Percentiles rank a stretch among this genome's conserved stretches.
Evolutionary conservation across 257 asterid genomes (phyloP).

Genomic region (Plectranthus barbatus): DNA sequence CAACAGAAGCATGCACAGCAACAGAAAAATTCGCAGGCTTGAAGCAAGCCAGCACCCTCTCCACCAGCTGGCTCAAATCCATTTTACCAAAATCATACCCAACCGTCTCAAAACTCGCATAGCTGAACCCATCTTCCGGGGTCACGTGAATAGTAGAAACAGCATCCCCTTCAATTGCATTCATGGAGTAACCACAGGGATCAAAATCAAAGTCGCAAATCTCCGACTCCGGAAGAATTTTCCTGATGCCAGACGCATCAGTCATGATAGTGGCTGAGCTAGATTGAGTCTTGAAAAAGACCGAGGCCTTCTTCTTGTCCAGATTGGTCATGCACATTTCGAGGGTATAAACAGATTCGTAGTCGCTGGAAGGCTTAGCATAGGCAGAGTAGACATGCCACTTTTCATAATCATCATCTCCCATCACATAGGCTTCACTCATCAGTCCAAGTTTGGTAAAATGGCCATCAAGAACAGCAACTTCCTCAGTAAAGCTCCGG

Average conservation of each 20-base stretch:
- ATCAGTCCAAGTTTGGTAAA: constrained; percentile 44
- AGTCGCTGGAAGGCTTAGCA: constrained; percentile 18
- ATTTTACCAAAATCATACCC: constrained; percentile 50
- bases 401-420: constrained; percentile 43
- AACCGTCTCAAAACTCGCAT: constrained; percentile 73
- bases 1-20: constrained; percentile 44
- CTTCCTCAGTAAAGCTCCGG: constrained; percentile 70
- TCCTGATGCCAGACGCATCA: constrained; percentile 54
- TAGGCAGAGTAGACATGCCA: constrained; percentile 82
- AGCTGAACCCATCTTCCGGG: constrained; percentile 73
- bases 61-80: constrained; percentile 34
- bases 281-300: constrained; percentile 56
- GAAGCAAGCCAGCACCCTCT: constrained; percentile 74
- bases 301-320: constrained; percentile 53
- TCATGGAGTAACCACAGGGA: constrained; percentile 91
- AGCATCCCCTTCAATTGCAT: constrained; percentile 53
- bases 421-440: constrained; percentile 60
- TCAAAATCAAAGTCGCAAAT: constrained; percentile 78
- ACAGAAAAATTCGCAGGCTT: constrained; percentile 60
- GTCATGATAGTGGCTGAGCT: constrained; percentile 60
- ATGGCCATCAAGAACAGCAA: constrained; percentile 47
- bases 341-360: constrained; percentile 42
- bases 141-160: constrained; percentile 29
- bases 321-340: constrained; percentile 90
- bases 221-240: constrained; percentile 56